These are phyloP conservation scores for Xylaria polymorpha DNA, from an alignment of 2,329 filamentous ascomycete species.

Conservation along the genomic window DNA sequence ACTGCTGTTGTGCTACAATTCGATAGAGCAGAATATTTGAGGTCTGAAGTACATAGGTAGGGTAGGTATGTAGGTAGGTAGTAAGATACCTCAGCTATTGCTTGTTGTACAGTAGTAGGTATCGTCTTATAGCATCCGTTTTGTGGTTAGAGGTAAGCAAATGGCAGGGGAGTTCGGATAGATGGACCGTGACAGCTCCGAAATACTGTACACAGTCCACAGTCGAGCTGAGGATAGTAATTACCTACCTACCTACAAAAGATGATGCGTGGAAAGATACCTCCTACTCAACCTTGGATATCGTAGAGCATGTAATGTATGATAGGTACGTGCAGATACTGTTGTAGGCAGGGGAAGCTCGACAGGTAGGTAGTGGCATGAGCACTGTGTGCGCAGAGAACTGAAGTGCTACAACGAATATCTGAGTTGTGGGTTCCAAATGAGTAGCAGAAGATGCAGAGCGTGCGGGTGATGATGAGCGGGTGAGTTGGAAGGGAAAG, in stretches of 20 bases:
- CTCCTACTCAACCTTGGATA: too few species aligned
- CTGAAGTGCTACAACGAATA: slow-evolving; percentile 13
- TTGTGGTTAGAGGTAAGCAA: slow-evolving; percentile 1
- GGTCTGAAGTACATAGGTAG: neutral
- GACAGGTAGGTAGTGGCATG: neutral
- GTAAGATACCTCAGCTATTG: neutral
- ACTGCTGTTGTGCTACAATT: slow-evolving; percentile 7
- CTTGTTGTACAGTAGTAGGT: neutral
- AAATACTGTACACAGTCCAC: neutral
- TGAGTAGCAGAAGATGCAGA: slow-evolving; percentile 16
- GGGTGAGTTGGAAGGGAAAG: slow-evolving; percentile 12
- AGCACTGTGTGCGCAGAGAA: slow-evolving; percentile 10
- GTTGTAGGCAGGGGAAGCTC: neutral
- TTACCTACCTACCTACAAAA: neutral
- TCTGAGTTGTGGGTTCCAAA: slow-evolving; percentile 19
- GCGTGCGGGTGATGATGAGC: slow-evolving; percentile 25
- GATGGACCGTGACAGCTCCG: slow-evolving; percentile 11
- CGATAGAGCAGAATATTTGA: neutral
- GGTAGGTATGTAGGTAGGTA: too few species aligned
- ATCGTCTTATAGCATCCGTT: slow-evolving; percentile 9
- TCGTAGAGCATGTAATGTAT: neutral
- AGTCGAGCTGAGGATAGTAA: neutral
- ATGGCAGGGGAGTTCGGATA: slow-evolving; percentile 2
- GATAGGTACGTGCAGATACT: too few species aligned
- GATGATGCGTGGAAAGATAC: too few species aligned